Evolutionary conservation across 1,284 basidiomycete species (phyloP).

Genomic region (Xanthoconium separans): DNA sequence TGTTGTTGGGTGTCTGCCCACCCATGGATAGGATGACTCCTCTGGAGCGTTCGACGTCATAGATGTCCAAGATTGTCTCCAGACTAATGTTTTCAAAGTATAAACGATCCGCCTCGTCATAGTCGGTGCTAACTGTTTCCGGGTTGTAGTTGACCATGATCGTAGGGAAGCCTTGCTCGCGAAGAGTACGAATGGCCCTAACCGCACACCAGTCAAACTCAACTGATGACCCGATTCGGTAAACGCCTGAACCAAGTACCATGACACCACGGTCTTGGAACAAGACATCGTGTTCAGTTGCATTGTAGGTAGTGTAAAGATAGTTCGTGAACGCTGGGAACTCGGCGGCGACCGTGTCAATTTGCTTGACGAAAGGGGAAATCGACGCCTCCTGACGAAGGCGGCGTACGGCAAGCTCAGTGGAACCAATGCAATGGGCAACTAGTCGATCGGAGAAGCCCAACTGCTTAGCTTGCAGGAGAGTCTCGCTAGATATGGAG

Average conservation of each 20-base stretch:
- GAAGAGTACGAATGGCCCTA: constrained; percentile 92
- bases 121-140: constrained; percentile 98
- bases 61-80: constrained; percentile 97
- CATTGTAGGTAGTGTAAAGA: constrained; percentile 98
- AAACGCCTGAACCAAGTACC: constrained; percentile 97
- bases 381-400: constrained; percentile 85
- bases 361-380: constrained; percentile 95
- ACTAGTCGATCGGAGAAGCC: constrained; percentile 96
- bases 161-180: constrained; percentile 92
- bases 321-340: constrained; percentile 99
- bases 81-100: constrained; percentile 99
- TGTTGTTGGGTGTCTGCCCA: constrained; percentile 98
- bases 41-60: constrained; percentile 86
- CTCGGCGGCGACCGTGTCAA: constrained; percentile 98
- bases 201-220: constrained; percentile 99
- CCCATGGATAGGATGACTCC: constrained; percentile 98
- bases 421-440: constrained; percentile 78
- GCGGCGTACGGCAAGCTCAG: constrained; percentile 85
- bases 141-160: constrained; percentile 99
- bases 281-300: constrained; percentile 84
- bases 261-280: constrained; percentile 95
- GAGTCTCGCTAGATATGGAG: constrained; percentile 61
- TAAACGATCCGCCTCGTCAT: constrained; percentile 96
- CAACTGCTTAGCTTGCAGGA: constrained; percentile 89
- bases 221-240: constrained; percentile 97